These are phyloP conservation scores for Fomitopsis pulvina DNA, from an alignment of 768 basidiomycete genomes.

Conservation along the genomic window DNA sequence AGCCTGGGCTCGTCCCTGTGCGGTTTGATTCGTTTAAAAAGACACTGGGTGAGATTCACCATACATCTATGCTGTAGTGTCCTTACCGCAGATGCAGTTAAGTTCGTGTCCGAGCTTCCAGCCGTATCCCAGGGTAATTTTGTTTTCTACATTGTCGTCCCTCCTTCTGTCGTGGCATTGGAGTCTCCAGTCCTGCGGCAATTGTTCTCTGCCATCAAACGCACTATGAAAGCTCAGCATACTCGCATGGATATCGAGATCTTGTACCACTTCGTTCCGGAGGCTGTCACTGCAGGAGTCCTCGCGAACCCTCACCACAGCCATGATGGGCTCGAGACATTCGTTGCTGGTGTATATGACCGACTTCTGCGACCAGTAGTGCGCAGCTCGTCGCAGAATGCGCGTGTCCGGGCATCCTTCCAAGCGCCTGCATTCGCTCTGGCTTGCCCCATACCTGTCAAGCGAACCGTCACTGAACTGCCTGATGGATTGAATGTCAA, in stretches of 20 bases:
- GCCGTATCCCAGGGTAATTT: conserved; percentile 27
- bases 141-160: conserved; percentile 66
- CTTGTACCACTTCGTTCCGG: conserved; percentile 70
- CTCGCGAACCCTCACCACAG: conserved; percentile 37
- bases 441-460: conserved; percentile 21
- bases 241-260: conserved; percentile 35
- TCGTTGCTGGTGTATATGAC: conserved; percentile 67
- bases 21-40: conserved; percentile 70
- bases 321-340: conserved; percentile 37
- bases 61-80: background rate
- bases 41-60: conserved; percentile 40
- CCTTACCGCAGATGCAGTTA: conserved; percentile 27
- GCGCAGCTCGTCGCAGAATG: conserved; percentile 34
- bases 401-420: conserved; percentile 43
- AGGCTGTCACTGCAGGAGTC: conserved; percentile 45
- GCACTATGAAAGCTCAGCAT: conserved; percentile 44
- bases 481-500: conserved; percentile 28
- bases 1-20: conserved; percentile 55
- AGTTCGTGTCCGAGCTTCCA: conserved; percentile 41
- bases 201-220: conserved; percentile 57
- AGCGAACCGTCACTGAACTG: conserved; percentile 18
- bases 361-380: conserved; percentile 56
- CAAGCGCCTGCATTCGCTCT: conserved; percentile 63
- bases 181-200: conserved; percentile 64
- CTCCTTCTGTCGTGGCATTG: conserved; percentile 52